Evolutionary conservation across 148 eudicot species (phyloP), one percentile per base, ranked within the genome.

Genomic region (Rhododendron henanense): DNA sequence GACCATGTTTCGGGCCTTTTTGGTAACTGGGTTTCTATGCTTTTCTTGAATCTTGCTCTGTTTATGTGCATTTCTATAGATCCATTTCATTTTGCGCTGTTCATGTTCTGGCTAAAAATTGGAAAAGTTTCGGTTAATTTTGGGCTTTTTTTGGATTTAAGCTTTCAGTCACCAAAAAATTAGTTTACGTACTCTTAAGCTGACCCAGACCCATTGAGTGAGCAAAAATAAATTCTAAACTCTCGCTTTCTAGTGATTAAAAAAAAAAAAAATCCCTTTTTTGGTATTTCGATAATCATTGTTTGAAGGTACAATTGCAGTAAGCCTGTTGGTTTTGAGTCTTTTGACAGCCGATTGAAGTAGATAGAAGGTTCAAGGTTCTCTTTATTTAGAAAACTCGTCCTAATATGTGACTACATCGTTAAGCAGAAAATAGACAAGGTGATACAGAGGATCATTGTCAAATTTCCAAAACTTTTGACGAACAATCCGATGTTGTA

Each of bases 1-100:
- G 90, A 90, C 99, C 15, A 91, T 91, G 19, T 95, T 97, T 87
- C 93, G 99, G 15, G 97, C 94, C 31, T 94, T 94, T 78, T 61
- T 96, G 96, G 99, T 96, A 91, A 87, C 18, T 71, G 44, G 44
- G 8, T 45, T 35, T 63, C 15, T 67, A 14, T 71, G 33, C 15
- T 77, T 28, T 28, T 15, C 10, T 31, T 37, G 33, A 13, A 16
- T 55, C 67, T 28, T 61, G 61, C 23, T 79, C 79, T 37, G 3
- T 75, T 16, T 37, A 19, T 37, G 10, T 37, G 47, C 23, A 19
- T 75, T 14, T 14, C 15, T 5, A 37, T 35, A 19, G 18, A 3
- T 31, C 44, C 41, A 37, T 33, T 75, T 75, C n/a, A 35, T 35
- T 75, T 37, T 37, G 47, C 15, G 47, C 23, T 75, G 79, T 35